Evolutionary conservation across 805 yeast species (phyloP).

Genomic region (Pichia scutulata): DNA sequence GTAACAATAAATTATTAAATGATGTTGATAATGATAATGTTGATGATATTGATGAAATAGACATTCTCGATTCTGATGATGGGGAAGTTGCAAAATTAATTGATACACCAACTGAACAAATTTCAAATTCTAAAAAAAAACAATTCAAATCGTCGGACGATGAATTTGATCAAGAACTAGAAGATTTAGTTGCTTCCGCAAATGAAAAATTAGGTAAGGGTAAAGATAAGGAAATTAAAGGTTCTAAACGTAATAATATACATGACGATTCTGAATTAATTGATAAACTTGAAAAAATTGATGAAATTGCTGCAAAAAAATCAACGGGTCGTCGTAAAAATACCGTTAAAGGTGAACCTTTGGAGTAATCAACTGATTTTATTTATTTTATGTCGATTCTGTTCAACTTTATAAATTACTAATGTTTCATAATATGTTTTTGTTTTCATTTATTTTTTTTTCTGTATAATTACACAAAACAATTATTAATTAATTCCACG

Average conservation of each 20-base stretch:
- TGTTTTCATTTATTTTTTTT: background rate
- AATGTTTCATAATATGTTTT: too few relatives aligned
- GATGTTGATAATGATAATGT: background rate
- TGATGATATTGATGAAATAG: conserved; percentile 4
- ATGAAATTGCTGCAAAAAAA: background rate
- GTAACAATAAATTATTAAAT: background rate
- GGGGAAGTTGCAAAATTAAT: conserved; percentile 3
- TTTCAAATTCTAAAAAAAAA: background rate
- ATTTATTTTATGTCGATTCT: background rate
- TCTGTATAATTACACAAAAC: background rate
- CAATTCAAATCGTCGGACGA: background rate
- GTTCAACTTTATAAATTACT: too few relatives aligned
- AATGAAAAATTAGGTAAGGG: background rate
- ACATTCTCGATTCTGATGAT: conserved; percentile 5
- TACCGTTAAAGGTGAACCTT: background rate
- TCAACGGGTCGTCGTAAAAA: conserved; percentile 2
- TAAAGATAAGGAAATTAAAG: background rate
- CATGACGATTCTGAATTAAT: background rate
- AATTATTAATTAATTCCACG: conserved; percentile 39
- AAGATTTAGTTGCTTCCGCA: conserved; percentile 1
- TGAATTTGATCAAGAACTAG: conserved; percentile 4
- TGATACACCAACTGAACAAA: background rate
- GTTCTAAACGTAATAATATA: background rate
- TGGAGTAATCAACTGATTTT: too few relatives aligned
- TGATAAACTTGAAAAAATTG: conserved; percentile 3